Evolutionary conservation across 805 yeast species (phyloP), one percentile per base, ranked within the genome.

Genomic region (Candida nonsorbophila): DNA sequence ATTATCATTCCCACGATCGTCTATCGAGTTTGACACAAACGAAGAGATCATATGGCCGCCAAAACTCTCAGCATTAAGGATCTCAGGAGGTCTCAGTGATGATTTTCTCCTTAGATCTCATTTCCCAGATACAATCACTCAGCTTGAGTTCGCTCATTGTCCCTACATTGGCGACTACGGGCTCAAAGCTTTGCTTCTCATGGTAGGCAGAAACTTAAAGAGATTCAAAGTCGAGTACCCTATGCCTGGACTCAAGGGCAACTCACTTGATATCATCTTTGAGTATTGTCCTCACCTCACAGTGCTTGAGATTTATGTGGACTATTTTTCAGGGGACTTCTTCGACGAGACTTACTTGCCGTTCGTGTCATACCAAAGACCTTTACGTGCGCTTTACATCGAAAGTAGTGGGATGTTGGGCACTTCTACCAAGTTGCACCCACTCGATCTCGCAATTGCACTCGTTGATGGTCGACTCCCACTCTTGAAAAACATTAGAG

Each of bases 321-420:
- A 90, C 53, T 90, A 92, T 47, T 54, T 80, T 10, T 62, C 84
- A 3, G 55, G 67, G 12, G 33, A 47, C 11, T 58, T 57, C 31
- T 63, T 58, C 38, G 68, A 53, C 38, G 64, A 51, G 22, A 49
- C 51, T 22, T 38, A 52, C 47, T 41, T 62, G 22, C 40, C 45
- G 8, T 40, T 37, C 23, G 27, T 50, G 14, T 38, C 40, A 2
- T 37, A 44, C 20, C 45, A 53, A 10, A 42, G 69, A 17, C 84
- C 85, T 1, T 56, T 90, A 36, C 66, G 63, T 29, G 69, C 75
- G 1, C 53, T 92, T 20, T 74, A 75, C 47, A 67, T 92, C 15
- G 90, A 84, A 34, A 80, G 94, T 25, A 79, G 94, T 37, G 97
- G 97, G 2, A 75, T 80, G 59, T 56, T 83, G 35, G 97, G 97